Percentiles rank a stretch among this genome's conserved stretches.
Conservation (phyloP, 495 filamentous ascomycete species). For the Umbilicaria muhlenbergii region DNA sequence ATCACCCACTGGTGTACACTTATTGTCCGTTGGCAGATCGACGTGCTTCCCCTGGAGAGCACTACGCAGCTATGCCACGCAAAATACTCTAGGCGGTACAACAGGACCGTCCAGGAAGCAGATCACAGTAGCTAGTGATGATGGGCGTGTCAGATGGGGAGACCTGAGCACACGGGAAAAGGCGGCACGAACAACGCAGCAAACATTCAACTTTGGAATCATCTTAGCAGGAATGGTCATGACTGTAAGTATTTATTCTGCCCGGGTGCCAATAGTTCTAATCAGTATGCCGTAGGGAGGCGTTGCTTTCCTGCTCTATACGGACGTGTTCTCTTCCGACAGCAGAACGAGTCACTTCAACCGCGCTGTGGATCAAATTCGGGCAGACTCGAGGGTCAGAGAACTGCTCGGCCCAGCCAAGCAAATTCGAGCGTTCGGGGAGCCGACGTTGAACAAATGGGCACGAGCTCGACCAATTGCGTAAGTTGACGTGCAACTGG, state of each 20-base stretch:
- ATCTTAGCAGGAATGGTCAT: conserved; percentile 58
- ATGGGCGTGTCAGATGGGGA: conserved; percentile 65
- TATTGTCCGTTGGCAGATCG: no score
- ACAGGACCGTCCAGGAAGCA: conserved; percentile 31
- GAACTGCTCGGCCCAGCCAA: conserved; percentile 60
- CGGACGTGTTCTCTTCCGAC: conserved; percentile 74
- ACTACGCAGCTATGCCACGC: conserved; percentile 35
- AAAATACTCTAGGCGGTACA: conserved; percentile 23
- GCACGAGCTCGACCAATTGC: conserved; percentile 69
- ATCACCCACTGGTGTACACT: no score
- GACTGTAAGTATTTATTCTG: conserved; percentile 38
- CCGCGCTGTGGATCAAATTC: conserved; percentile 66
- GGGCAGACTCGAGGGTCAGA: conserved; percentile 49
- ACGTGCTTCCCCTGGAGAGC: no score
- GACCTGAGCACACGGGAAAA: conserved; percentile 65
- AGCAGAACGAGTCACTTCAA: conserved; percentile 83
- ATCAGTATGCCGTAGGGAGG: conserved; percentile 38
- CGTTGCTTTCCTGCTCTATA: conserved; percentile 63
- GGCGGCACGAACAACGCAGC: conserved; percentile 71
- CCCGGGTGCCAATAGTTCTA: not conserved
- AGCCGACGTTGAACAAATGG: conserved; percentile 72
- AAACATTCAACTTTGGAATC: conserved; percentile 71
- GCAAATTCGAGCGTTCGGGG: conserved; percentile 71
- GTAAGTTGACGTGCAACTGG: conserved; percentile 27
- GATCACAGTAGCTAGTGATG: conserved; percentile 69